These are phyloP conservation scores for Myriosclerotinia curreyana DNA, from an alignment of 2,329 filamentous ascomycete species.

Conservation along the genomic window DNA sequence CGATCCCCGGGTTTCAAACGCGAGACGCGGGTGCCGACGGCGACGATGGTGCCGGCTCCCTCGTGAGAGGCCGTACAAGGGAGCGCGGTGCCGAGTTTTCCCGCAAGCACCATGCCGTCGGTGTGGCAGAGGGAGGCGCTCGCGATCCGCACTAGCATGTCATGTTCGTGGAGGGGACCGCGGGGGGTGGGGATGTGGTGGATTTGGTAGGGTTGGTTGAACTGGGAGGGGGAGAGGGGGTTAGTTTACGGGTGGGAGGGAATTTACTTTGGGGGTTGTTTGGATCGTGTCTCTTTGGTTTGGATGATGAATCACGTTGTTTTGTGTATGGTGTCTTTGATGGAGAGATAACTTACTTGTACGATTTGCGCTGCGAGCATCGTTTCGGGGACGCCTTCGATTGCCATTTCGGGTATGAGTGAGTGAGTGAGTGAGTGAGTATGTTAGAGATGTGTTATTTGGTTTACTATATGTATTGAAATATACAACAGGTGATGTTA, in stretches of 20 bases:
- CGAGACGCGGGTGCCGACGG: conserved; percentile 36
- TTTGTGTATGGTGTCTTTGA: no score
- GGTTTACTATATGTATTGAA: background rate
- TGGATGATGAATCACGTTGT: background rate
- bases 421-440: background rate
- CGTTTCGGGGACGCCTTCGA: conserved; percentile 41
- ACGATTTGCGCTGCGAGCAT: conserved; percentile 50
- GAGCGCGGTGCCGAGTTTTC: conserved; percentile 48
- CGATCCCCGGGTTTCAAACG: conserved; percentile 40
- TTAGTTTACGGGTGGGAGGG: no score
- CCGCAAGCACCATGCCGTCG: conserved; percentile 53
- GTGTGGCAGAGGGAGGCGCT: conserved; percentile 60
- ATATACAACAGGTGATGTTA: background rate
- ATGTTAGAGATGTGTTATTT: background rate
- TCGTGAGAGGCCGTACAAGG: conserved; percentile 50
- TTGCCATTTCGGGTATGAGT: conserved; percentile 21
- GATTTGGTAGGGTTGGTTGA: conserved; percentile 54
- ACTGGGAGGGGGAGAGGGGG: conserved; percentile 36
- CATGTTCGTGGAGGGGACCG: conserved; percentile 44
- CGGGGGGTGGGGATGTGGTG: conserved; percentile 48
- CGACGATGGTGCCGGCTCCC: conserved; percentile 37
- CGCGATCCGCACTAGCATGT: conserved; percentile 59
- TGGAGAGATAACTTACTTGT: conserved; percentile 38
- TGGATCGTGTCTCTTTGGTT: background rate
- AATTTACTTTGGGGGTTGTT: background rate